Evolutionary conservation across 2,329 filamentous ascomycete species (phyloP).

Genomic region (Leptodontidium sp.): DNA sequence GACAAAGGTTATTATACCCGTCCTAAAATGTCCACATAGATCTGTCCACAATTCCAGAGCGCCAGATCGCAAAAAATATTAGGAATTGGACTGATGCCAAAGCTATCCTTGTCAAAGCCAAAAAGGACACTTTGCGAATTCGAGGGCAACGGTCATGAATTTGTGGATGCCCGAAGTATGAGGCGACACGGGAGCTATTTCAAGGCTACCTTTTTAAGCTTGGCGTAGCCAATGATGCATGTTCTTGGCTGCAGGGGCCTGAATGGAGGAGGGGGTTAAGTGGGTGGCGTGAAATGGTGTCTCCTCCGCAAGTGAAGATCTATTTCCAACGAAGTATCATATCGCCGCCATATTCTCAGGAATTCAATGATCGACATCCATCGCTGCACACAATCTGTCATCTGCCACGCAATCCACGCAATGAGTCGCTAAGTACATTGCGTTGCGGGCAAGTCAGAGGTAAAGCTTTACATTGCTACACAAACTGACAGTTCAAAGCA

Average conservation of each 20-base stretch:
- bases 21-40: constrained; percentile 39
- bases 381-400: constrained; percentile 3
- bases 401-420: constrained; percentile 8
- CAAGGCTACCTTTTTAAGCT: background rate
- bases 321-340: background rate
- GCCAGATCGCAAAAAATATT: constrained; percentile 30
- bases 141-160: background rate
- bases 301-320: background rate
- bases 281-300: background rate
- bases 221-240: background rate
- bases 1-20: constrained; percentile 38
- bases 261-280: background rate
- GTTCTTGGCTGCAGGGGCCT: background rate
- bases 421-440: constrained; percentile 5
- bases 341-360: background rate
- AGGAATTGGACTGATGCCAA: constrained; percentile 30
- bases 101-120: constrained; percentile 35
- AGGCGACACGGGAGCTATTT: constrained; percentile 8
- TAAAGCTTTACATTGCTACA: constrained; percentile 5
- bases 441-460: constrained; percentile 1
- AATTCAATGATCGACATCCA: constrained; percentile 1
- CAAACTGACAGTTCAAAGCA: constrained; percentile 9
- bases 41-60: constrained; percentile 44
- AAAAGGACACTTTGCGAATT: constrained; percentile 44
- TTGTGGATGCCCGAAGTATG: background rate